Evolutionary conservation across 2,329 filamentous ascomycete genomes (phyloP).

Genomic region (Leptographium radiaticola): DNA sequence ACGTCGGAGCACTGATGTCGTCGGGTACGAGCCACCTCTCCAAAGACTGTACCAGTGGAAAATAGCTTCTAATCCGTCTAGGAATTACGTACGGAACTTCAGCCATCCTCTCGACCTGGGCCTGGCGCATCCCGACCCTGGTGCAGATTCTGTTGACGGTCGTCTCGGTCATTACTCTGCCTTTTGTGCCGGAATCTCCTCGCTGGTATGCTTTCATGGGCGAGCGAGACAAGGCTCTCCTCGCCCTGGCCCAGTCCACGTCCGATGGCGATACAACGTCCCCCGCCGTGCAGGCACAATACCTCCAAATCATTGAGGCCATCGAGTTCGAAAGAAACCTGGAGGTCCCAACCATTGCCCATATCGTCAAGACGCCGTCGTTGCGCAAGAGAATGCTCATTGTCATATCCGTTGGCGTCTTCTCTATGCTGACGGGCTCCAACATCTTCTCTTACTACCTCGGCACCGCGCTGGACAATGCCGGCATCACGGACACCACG

Average conservation of each 20-base stretch:
- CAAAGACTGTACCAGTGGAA: neutral
- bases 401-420: slow-evolving; percentile 2
- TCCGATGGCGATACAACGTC: slow-evolving; percentile 11
- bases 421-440: slow-evolving; percentile 3
- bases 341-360: neutral
- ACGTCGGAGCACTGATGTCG: neutral
- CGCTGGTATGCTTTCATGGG: slow-evolving; percentile 7
- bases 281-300: slow-evolving; percentile 1
- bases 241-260: slow-evolving; percentile 25
- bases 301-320: slow-evolving; percentile 7
- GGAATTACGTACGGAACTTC: slow-evolving; percentile 5
- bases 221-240: slow-evolving; percentile 15
- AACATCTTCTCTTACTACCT: slow-evolving; percentile 10
- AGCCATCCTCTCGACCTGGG: slow-evolving; percentile 6
- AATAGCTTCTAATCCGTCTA: neutral
- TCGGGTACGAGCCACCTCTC: neutral
- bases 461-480: neutral
- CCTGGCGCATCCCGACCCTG: slow-evolving; percentile 12
- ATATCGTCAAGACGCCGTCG: neutral
- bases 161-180: slow-evolving; percentile 14
- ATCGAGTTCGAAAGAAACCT: neutral
- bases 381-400: slow-evolving; percentile 1
- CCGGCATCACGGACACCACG: slow-evolving; percentile 7
- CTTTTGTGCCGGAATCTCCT: slow-evolving; percentile 8
- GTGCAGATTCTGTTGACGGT: slow-evolving; percentile 13